Evolutionary conservation across 1,284 basidiomycete genomes (phyloP), one percentile per base, ranked within the genome.

Genomic region (Ustilago cynodontis): DNA sequence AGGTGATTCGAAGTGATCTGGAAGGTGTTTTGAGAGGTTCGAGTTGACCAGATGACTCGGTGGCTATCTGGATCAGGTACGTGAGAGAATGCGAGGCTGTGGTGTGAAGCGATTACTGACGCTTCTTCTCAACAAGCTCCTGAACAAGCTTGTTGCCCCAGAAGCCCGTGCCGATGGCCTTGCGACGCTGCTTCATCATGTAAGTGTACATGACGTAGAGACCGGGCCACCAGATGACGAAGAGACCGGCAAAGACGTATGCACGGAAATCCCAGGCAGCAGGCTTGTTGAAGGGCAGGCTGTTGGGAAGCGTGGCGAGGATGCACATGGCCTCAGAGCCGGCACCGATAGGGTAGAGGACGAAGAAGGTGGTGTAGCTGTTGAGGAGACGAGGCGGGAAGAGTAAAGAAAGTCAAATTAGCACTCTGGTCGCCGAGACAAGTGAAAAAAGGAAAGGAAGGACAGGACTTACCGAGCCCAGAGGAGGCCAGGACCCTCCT

Each of bases 291-390:
- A 79, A 76, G 13, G 80, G 77, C 45, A 55, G 43, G 52, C 61
- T 60, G 72, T 83, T 70, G 3, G 93, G 93, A 33, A 98, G 89
- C 10, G 93, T 93, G 1, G 91, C 89, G 83, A 91, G 91, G 82
- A 92, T 93, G 68, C 96, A 89, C 85, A 93, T 90, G 0, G 94
- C 94, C 87, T 99, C 96, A 47, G 93, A 94, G 8, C 90, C 90
- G 1, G 96, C 96, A 55, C 96, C 96, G 51, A 95, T 87, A 3
- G 94, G 94, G 88, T 99, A 99, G 29, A 98, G 90, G 53, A 95
- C 80, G 86, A 93, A 95, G 88, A 98, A 99, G 7, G 93, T 90
- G 29, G 94, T 93, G 89, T 98, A 99, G 60, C 82, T 65, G 39
- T 43, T 16, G 41, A 43, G 20, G 7, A 43, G n/a, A 41, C 37